A percentile compares a stretch with the other conserved stretches of the same genome.
phyloP scores from a whole-genome alignment of 305 asterid species.

The Fraxinus sp. region DNA sequence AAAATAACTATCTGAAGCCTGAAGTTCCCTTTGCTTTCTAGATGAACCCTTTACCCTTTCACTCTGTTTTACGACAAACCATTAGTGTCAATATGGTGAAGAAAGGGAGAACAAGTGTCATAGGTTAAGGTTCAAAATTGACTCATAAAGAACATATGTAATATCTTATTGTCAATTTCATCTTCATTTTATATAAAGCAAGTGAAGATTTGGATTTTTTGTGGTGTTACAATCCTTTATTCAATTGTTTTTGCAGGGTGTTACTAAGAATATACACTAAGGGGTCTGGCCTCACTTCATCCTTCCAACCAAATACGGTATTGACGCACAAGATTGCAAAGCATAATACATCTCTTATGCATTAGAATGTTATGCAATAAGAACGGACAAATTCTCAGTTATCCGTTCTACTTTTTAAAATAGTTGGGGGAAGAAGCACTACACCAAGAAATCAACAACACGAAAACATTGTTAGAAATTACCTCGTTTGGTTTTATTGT shows the following conservation, averaged over 20 bases:
- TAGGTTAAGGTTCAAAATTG: background rate
- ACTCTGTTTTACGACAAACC: background rate
- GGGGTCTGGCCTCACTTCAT: background rate
- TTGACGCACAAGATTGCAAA: background rate
- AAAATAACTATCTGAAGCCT: background rate
- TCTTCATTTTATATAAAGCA: background rate
- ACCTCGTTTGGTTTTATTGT: background rate
- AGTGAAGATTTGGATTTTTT: background rate
- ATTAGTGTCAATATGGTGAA: background rate
- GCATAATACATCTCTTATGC: background rate
- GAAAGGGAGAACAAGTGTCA: background rate
- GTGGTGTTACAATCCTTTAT: background rate
- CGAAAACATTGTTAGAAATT: background rate
- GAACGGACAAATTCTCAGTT: background rate
- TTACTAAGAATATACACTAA: background rate
- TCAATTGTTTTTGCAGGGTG: background rate
- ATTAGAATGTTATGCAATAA: background rate
- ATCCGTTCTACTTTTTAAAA: background rate
- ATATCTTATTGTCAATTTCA: background rate
- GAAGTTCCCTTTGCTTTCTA: background rate
- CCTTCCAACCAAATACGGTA: background rate
- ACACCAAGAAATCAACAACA: background rate
- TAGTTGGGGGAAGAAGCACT: background rate
- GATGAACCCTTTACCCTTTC: background rate
- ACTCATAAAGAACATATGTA: background rate